Base-by-base conservation (phyloP, 2,329 filamentous ascomycete species). In the Sclerotinia glacialis region DNA sequence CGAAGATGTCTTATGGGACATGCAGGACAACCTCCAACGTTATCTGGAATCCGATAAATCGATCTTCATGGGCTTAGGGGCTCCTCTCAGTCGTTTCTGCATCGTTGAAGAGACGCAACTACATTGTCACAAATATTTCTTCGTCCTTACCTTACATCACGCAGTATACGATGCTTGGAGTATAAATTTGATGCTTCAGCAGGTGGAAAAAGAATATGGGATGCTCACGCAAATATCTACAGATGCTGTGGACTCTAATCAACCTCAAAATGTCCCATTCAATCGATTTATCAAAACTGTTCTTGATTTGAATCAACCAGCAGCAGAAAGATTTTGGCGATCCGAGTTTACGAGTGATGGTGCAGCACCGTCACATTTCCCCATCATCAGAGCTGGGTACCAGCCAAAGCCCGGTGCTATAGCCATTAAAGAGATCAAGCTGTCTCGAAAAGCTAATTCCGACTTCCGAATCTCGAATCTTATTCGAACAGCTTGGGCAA, bases 91-190 rank as follows among this genome's bases (percentile, higher is more conserved):
- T 11, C 61, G 66, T 11, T 67, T 54, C 47, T 34, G 44, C 16
- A 34, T 67, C 12, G 8, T 65, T 9, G 5, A 56, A 47, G 37
- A 62, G 64, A n/a, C 76, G 44, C 23, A 8, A 12, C 16, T 52
- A 42, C 28, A 56, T 60, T 14, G 76, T 44, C 50, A 18, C 0
- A 54, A 40, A 8, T 40, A 34, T 23, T 76, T 78, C 70, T 84
- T 85, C 67, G 79, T 85, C n/a, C 74, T 83, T 67, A 82, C 81
- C 1, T 81, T 82, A 83, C 83, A 86, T 68, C 84, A 86, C 69
- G 81, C 81, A 5, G 72, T 85, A 0, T 86, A 86, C 67, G 83
- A 86, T 59, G 83, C 83, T 21, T 85, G 83, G 83, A 80, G 79
- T 77, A 83, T 61, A 77, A 79, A 26, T 66, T 68, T 1, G 75